These are phyloP conservation scores for Oryza punctata DNA, from an alignment of 176 grass and related monocot genomes.

Conservation along the genomic window DNA sequence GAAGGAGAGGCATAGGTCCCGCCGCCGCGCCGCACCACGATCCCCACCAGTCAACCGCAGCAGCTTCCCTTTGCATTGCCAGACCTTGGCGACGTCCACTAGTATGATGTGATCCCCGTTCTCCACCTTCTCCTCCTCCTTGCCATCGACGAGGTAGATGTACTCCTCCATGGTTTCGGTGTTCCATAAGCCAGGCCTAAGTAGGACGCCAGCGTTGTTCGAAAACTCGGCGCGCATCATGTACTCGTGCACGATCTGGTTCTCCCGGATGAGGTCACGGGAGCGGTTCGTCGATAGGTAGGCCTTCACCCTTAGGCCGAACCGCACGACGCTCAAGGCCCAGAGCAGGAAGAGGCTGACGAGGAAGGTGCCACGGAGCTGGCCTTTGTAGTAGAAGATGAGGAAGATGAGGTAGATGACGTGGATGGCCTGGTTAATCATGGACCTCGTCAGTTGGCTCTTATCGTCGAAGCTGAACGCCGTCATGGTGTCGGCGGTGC, in stretches of 20 bases:
- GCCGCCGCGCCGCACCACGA: not conserved
- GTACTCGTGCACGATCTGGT: slow-evolving; percentile 19
- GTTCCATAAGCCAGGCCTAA: too few relatives aligned
- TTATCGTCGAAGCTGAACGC: slow-evolving; percentile 28
- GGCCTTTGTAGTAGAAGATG: slow-evolving; percentile 22
- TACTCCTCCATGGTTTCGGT: not conserved
- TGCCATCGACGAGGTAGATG: slow-evolving; percentile 7
- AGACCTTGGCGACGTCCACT: not conserved
- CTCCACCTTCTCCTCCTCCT: not conserved
- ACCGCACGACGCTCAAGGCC: not conserved
- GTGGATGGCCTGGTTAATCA: slow-evolving; percentile 28
- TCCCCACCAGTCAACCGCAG: not conserved
- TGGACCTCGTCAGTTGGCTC: slow-evolving; percentile 15
- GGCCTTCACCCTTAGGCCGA: not conserved
- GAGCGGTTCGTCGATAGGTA: not conserved
- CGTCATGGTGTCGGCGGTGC: slow-evolving; percentile 33
- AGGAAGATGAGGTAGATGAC: slow-evolving; percentile 28
- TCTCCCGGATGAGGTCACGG: slow-evolving; percentile 4
- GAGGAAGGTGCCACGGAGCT: not conserved
- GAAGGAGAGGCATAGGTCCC: slow-evolving; percentile 27
- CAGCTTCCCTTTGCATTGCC: not conserved
- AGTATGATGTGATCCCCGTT: not conserved
- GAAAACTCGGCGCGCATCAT: too few relatives aligned
- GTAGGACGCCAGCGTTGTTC: too few relatives aligned
- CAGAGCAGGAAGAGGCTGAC: slow-evolving; percentile 12